Conservation (phyloP, 768 basidiomycete genomes). For the Mrakia hoshinonis region DNA sequence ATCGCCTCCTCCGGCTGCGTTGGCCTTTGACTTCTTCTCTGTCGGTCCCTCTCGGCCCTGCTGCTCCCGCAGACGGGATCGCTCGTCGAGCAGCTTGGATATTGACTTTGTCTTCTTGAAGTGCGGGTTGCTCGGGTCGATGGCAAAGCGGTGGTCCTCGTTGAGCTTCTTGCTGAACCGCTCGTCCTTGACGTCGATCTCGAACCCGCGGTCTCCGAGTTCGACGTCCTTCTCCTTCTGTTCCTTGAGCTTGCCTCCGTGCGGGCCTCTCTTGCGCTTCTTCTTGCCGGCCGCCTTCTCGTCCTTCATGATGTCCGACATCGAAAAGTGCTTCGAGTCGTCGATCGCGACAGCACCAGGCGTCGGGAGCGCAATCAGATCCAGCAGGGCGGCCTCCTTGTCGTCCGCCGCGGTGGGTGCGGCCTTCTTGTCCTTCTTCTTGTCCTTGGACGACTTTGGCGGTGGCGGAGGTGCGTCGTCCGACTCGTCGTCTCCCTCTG, state of each 20-base stretch:
- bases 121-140: constrained; percentile 90
- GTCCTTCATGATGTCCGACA: constrained; percentile 76
- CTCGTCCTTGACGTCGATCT: constrained; percentile 72
- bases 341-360: constrained; percentile 51
- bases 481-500: constrained; percentile 45
- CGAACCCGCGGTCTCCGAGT: constrained; percentile 55
- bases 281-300: constrained; percentile 54
- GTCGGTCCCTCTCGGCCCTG: constrained; percentile 35
- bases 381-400: constrained; percentile 26
- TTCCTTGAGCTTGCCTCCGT: constrained; percentile 33
- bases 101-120: constrained; percentile 91
- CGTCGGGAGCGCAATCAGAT: constrained; percentile 44
- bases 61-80: constrained; percentile 54
- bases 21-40: constrained; percentile 22
- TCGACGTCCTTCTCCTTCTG: constrained; percentile 58
- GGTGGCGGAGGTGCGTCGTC: constrained; percentile 37
- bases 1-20: constrained; percentile 32
- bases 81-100: constrained; percentile 72
- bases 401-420: neutral
- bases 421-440: constrained; percentile 31
- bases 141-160: constrained; percentile 83
- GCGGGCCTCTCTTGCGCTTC: constrained; percentile 41
- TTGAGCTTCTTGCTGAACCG: constrained; percentile 72
- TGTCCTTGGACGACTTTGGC: constrained; percentile 21
- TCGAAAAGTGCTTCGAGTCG: constrained; percentile 68